Evolutionary conservation across 352 stramenopile species (phyloP), one percentile per base, ranked within the genome.

Genomic region (Phytophthora chlamydospora): DNA sequence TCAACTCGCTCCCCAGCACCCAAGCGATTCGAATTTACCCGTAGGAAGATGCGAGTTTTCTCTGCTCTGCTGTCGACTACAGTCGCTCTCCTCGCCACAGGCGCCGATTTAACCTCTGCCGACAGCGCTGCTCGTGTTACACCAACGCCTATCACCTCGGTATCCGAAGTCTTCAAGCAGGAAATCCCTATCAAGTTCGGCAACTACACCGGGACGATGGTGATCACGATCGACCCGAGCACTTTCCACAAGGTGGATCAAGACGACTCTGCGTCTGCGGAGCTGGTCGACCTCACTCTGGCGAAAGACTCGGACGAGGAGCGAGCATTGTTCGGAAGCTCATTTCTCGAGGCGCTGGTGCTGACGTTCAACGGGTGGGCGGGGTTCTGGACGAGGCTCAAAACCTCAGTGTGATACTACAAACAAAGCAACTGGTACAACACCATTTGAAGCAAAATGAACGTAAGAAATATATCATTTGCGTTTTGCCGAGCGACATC

Each of bases 211-310:
- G 44, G 44, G 6, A 29, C n/a, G 4, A 51, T 50, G 43, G n/a
- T 38, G 13, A 51, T 51, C 44, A 27, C 44, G 24, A 51, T 51
- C 44, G 44, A 51, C 44, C 29, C 44, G n/a, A 29, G 38, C 27
- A 51, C 27, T 51, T n/a, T 51, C 6, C 21, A 14, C 13, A 29
- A 51, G 14, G 24, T 29, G 1, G n/a, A 16, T 17, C 4, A 29
- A 3, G 13, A 21, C 14, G 27, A 29, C 6, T 19, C 24, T 8
- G 44, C 21, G 7, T 36, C 44, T 19, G 6, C 13, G 1, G 27
- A 38, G 24, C 24, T 29, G 24, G 24, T 29, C 24, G 24, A 29
- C 24, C 24, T 29, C 24, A 29, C 2, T 29, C 24, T 29, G 24
- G 3, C 24, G 24, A 29, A 29, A 29, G 24, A 29, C 24, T 29